Percentiles rank a stretch among this genome's conserved stretches.
phyloP scores from a whole-genome alignment of 495 filamentous ascomycete species.

The Barbatosphaeria neglecta region DNA sequence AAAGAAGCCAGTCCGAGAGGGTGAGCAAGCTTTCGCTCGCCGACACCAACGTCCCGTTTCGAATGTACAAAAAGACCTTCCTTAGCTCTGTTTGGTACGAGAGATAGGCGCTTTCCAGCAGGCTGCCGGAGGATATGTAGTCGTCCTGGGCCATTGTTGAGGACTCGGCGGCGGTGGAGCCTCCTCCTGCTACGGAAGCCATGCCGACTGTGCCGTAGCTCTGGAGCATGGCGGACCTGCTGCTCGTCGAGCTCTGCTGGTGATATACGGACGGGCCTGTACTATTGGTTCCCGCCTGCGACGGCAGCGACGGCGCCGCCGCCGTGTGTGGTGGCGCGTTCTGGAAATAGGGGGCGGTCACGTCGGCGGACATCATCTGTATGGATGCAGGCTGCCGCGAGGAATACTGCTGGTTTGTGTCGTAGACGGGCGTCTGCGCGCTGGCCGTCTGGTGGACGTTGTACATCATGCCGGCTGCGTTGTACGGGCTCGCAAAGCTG shows the following conservation, averaged over 20 bases:
- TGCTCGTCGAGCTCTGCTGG: conserved; percentile 23
- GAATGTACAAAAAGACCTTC: conserved; percentile 64
- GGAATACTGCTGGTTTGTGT: conserved; percentile 66
- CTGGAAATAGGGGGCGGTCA: conserved; percentile 65
- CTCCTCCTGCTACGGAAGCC: conserved; percentile 20
- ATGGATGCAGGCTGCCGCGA: conserved; percentile 71
- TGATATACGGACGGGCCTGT: conserved; percentile 34
- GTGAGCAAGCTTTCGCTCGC: conserved; percentile 62
- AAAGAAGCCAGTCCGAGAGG: conserved; percentile 77
- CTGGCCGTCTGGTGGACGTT: conserved; percentile 60
- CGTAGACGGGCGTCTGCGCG: conserved; percentile 59
- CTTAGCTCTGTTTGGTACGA: conserved; percentile 64
- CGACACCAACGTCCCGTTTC: conserved; percentile 58
- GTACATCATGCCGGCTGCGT: conserved; percentile 60
- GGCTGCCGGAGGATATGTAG: conserved; percentile 16
- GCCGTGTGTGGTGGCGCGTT: conserved; percentile 56
- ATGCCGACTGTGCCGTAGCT: conserved; percentile 32
- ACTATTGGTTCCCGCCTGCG: conserved; percentile 25
- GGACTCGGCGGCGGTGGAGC: conserved; percentile 19
- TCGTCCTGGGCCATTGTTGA: conserved; percentile 29
- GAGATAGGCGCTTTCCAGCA: conserved; percentile 59
- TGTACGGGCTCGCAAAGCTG: conserved; percentile 35
- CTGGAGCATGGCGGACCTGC: conserved; percentile 29
- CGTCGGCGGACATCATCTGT: conserved; percentile 60
- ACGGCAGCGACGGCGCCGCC: conserved; percentile 34